These are phyloP conservation scores for Podospora anserina DNA, from an alignment of 495 filamentous ascomycete species.

Conservation along the genomic window DNA sequence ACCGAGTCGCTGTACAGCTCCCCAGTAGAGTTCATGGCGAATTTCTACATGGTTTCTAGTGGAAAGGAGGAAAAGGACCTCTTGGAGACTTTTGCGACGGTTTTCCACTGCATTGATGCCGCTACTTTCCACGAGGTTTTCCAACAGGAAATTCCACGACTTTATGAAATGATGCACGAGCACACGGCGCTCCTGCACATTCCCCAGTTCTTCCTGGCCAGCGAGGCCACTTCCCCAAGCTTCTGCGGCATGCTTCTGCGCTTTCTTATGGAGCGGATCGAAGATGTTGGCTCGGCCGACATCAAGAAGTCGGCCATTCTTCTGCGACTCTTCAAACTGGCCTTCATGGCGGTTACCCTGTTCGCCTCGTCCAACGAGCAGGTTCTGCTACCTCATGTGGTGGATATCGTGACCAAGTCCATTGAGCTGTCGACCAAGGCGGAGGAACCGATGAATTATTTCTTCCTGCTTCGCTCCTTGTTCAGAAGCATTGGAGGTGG, in stretches of 20 bases:
- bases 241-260: constrained; percentile 97
- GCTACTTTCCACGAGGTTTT: constrained; percentile 99
- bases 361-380: constrained; percentile 94
- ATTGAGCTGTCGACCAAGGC: constrained; percentile 93
- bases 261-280: constrained; percentile 93
- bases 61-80: constrained; percentile 97
- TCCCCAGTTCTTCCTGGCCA: constrained; percentile 96
- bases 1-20: constrained; percentile 72
- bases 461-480: constrained; percentile 83
- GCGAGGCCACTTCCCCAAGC: constrained; percentile 93
- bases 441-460: constrained; percentile 98
- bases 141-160: constrained; percentile 89
- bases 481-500: constrained; percentile 97
- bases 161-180: constrained; percentile 97
- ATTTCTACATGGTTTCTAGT: constrained; percentile 86
- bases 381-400: constrained; percentile 90
- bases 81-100: constrained; percentile 94
- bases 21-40: constrained; percentile 83
- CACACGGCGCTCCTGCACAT: constrained; percentile 91
- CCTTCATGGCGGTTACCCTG: constrained; percentile 98
- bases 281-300: constrained; percentile 89
- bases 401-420: constrained; percentile 92
- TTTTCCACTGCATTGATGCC: constrained; percentile 97
- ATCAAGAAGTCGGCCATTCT: constrained; percentile 87
- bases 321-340: constrained; percentile 93